Conservation (phyloP, 208 protist genomes). For the Phytomonas francai region DNA sequence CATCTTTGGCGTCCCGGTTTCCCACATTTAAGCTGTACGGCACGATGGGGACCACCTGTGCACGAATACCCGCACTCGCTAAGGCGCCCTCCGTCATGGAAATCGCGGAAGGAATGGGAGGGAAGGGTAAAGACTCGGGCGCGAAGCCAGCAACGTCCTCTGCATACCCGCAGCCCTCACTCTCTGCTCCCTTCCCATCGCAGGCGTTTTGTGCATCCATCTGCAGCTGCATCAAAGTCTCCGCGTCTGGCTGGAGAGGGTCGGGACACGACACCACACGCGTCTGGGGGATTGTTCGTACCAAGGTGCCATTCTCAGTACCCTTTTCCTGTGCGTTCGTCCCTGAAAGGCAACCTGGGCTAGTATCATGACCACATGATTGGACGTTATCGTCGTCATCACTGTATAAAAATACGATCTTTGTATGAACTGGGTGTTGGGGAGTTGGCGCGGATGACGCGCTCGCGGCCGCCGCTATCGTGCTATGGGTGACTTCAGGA, state of each 20-base stretch:
- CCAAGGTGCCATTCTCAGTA: neutral
- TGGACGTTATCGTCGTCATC: constrained; percentile 49
- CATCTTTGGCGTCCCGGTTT: neutral
- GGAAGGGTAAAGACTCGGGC: neutral
- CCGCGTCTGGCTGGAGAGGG: constrained; percentile 1
- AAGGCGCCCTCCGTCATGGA: neutral
- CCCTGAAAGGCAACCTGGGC: neutral
- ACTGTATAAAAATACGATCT: constrained; percentile 73
- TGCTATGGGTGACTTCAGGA: neutral
- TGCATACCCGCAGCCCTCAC: neutral
- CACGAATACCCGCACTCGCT: neutral
- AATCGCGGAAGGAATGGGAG: neutral
- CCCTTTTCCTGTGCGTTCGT: neutral
- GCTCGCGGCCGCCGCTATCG: neutral
- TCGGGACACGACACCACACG: neutral
- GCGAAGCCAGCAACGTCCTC: neutral
- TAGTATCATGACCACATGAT: neutral
- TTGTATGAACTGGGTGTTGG: constrained; percentile 16
- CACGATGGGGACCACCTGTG: neutral
- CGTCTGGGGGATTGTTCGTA: neutral
- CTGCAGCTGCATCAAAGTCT: constrained; percentile 26
- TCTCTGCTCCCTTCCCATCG: neutral
- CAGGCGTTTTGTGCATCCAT: constrained; percentile 14
- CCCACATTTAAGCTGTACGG: neutral
- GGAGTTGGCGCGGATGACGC: neutral